These are phyloP conservation scores for Citrus cavaleriei DNA, from an alignment of 345 rosid species.

Conservation along the genomic window DNA sequence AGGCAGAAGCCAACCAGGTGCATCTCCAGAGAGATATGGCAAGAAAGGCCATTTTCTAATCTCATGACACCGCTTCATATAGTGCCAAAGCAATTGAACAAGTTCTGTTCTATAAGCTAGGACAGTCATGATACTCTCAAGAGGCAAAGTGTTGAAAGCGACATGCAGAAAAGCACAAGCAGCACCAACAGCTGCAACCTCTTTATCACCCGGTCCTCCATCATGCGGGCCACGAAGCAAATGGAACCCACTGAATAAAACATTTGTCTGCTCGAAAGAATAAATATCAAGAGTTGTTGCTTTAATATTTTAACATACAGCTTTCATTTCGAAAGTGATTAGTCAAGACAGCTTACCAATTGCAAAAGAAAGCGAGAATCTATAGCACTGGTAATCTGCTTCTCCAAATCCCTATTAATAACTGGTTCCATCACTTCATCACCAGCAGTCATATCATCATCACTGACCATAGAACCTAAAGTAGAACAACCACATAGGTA, in stretches of 20 bases:
- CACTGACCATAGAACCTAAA: slow-evolving; percentile 57
- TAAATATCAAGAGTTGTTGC: slow-evolving; percentile 12
- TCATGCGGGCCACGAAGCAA: slow-evolving; percentile 28
- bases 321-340: slow-evolving; percentile 16
- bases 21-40: slow-evolving; percentile 70
- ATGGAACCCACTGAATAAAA: slow-evolving; percentile 57
- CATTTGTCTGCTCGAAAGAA: slow-evolving; percentile 61
- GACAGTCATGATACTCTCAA: slow-evolving; percentile 81
- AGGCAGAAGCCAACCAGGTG: slow-evolving; percentile 93
- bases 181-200: slow-evolving; percentile 79
- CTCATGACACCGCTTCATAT: slow-evolving; percentile 86
- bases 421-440: slow-evolving; percentile 50
- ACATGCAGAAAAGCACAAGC: slow-evolving; percentile 91
- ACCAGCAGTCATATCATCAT: slow-evolving; percentile 57
- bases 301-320: slow-evolving; percentile 4
- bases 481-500: slow-evolving; percentile 6
- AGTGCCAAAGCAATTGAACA: slow-evolving; percentile 86
- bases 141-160: slow-evolving; percentile 68
- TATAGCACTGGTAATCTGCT: slow-evolving; percentile 70
- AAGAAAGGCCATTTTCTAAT: slow-evolving; percentile 75
- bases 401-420: slow-evolving; percentile 57
- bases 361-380: slow-evolving; percentile 86
- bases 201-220: slow-evolving; percentile 53
- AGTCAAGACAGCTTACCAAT: slow-evolving; percentile 55
- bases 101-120: slow-evolving; percentile 96